Base-by-base conservation (phyloP, 1,139 yeast species). In the Debaryomycetaceae sp. region DNA sequence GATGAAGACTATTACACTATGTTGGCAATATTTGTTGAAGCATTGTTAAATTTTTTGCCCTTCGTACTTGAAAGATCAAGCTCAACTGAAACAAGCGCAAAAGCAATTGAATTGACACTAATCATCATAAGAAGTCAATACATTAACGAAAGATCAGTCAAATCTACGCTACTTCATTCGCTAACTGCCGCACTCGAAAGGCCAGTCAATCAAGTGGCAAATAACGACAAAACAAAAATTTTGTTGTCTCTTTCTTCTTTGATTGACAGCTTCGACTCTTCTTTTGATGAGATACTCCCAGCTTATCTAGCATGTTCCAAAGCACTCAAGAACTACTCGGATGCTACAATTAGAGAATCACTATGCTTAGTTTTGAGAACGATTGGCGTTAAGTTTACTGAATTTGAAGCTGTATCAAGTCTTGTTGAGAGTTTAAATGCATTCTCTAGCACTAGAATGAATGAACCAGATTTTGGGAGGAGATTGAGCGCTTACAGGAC, bases 391-490 rank as follows among this genome's bases (percentile, higher is more conserved):
- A 76, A 76, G 47, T 79, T 80, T 47, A 57, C 57, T 1, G 75
- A 75, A 6, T 65, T 78, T 36, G 58, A 63, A 20, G 60, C 67
- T 6, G 78, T 82, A 24, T 78, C 85, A 2, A 56, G 60, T 0
- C 60, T 90, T 20, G 60, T 89, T 9, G 68, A 67, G 4, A 88
- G 82, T 33, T 67, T 93, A 49, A 91, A 91, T 59, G 74, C 97
- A 0, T 87, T 72, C 56, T 80, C 90, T 1, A 58, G 63, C 1
- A 77, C 69, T 39, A 76, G 89, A 47, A 68, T 89, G 49, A 84
- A 81, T 39, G 89, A 86, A 51, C 84, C 87, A 37, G 96, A 95
- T 64, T 93, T 84, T 62, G 93, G 83, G 47, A 76, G 77, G 47
- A 76, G 96, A 46, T 68, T 91, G 40, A 71, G 75, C 6, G 89